phyloP scores from a whole-genome alignment of 352 stramenopile species.

The Phytophthora pisi region DNA sequence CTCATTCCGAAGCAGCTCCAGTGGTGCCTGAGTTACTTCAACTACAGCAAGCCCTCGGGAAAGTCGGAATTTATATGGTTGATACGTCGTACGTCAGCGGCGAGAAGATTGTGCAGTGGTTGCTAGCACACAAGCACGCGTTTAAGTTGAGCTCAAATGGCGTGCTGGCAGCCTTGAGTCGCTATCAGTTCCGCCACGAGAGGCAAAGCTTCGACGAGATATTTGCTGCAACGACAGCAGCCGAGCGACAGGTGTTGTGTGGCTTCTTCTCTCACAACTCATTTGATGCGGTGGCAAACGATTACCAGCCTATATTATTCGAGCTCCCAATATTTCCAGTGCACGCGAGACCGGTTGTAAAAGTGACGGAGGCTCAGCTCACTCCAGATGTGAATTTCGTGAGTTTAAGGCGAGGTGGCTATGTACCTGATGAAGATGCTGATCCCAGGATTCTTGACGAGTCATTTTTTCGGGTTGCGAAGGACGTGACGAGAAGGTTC shows the following conservation, averaged over 20 bases:
- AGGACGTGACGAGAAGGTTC: conserved; percentile 45
- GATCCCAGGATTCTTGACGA: conserved; percentile 55
- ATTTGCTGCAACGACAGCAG: conserved; percentile 33
- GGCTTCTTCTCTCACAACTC: conserved; percentile 51
- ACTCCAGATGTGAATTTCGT: conserved; percentile 17
- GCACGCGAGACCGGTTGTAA: conserved; percentile 14
- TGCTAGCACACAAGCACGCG: conserved; percentile 47
- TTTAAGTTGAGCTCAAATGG: conserved; percentile 54
- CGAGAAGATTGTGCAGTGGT: conserved; percentile 49
- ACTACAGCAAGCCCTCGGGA: conserved; percentile 39
- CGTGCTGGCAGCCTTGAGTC: conserved; percentile 44
- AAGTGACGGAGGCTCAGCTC: neutral
- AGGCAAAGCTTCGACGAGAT: conserved; percentile 46
- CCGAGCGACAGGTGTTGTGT: conserved; percentile 43
- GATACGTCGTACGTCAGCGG: conserved; percentile 48
- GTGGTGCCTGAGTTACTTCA: conserved; percentile 21
- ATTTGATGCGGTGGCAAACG: conserved; percentile 38
- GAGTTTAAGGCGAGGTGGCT: conserved; percentile 42
- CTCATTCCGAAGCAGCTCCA: conserved; percentile 18
- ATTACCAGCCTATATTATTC: conserved; percentile 43
- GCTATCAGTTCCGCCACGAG: conserved; percentile 38
- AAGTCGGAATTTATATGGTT: conserved; percentile 51
- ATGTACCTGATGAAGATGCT: conserved; percentile 46
- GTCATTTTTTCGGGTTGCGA: conserved; percentile 54
- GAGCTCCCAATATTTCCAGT: conserved; percentile 62